phyloP scores from a whole-genome alignment of 2,329 filamentous ascomycete genomes.

The Xylariales sp. region DNA sequence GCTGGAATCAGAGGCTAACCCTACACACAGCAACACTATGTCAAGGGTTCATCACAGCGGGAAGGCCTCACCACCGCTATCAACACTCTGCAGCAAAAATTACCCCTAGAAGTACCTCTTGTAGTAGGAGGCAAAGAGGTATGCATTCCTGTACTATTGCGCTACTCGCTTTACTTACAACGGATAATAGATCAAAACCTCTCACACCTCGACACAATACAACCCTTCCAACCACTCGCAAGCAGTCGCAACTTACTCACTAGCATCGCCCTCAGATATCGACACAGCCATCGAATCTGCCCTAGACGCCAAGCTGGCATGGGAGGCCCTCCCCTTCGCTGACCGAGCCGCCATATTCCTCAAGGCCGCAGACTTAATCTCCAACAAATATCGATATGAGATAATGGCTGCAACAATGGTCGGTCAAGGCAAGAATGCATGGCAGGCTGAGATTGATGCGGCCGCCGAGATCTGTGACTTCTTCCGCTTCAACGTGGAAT shows the following conservation, averaged over 20 bases:
- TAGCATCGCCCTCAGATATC: constrained; percentile 73
- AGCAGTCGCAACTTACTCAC: constrained; percentile 77
- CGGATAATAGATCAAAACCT: constrained; percentile 63
- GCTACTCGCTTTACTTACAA: too few relatives aligned
- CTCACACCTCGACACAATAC: constrained; percentile 63
- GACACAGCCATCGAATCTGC: constrained; percentile 76
- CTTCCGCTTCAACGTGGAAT: constrained; percentile 89
- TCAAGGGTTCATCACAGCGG: constrained; percentile 75
- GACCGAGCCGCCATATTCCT: constrained; percentile 92
- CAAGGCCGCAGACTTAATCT: constrained; percentile 88
- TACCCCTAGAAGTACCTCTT: constrained; percentile 74
- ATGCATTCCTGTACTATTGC: constrained; percentile 26
- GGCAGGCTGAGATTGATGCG: constrained; percentile 98
- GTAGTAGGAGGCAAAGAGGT: constrained; percentile 80
- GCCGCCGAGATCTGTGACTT: constrained; percentile 92
- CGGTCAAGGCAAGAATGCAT: constrained; percentile 96
- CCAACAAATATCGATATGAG: constrained; percentile 91
- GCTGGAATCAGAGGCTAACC: not conserved
- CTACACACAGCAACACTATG: constrained; percentile 73
- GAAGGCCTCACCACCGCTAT: constrained; percentile 71
- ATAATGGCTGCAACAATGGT: constrained; percentile 95
- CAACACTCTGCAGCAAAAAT: constrained; percentile 61
- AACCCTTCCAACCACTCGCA: constrained; percentile 79
- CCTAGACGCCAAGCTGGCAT: constrained; percentile 77
- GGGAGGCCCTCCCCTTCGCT: constrained; percentile 82